Conservation (phyloP, 495 filamentous ascomycete genomes). For the Hamigera avellanea region DNA sequence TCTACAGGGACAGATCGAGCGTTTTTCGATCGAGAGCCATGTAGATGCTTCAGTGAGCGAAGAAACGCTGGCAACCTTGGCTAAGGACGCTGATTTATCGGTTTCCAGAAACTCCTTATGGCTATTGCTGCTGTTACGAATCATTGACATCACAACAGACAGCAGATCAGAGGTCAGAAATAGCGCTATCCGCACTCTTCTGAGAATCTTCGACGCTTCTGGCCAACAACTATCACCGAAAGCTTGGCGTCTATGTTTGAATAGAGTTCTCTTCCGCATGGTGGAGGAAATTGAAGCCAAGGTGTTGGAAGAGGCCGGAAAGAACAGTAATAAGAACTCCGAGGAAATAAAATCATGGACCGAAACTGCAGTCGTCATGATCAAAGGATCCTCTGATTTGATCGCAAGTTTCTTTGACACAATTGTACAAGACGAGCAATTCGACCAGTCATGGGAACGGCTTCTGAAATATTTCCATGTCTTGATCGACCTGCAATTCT, state of each 20-base stretch:
- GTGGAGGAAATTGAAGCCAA: slow-evolving; percentile 36
- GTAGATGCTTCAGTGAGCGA: slow-evolving; percentile 30
- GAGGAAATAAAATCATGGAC: slow-evolving; percentile 49
- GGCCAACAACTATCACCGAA: slow-evolving; percentile 66
- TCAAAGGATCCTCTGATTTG: slow-evolving; percentile 56
- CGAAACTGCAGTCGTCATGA: slow-evolving; percentile 63
- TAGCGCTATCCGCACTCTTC: slow-evolving; percentile 79
- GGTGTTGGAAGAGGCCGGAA: slow-evolving; percentile 11
- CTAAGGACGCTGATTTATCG: slow-evolving; percentile 23
- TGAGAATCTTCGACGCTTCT: slow-evolving; percentile 86
- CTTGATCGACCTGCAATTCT: slow-evolving; percentile 44
- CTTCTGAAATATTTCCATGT: slow-evolving; percentile 53
- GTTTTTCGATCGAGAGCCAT: slow-evolving; percentile 32
- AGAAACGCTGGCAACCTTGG: slow-evolving; percentile 22
- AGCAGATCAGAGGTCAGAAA: slow-evolving; percentile 78
- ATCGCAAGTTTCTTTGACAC: slow-evolving; percentile 57
- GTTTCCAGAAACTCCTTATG: slow-evolving; percentile 54
- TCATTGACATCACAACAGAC: slow-evolving; percentile 68
- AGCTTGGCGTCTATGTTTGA: slow-evolving; percentile 77
- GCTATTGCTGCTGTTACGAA: slow-evolving; percentile 69
- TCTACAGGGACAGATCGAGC: slow-evolving; percentile 40
- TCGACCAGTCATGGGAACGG: slow-evolving; percentile 55
- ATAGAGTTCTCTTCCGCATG: slow-evolving; percentile 67
- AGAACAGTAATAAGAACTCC: slow-evolving; percentile 8
- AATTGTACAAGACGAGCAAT: slow-evolving; percentile 42